Base-by-base conservation (phyloP, 768 basidiomycete genomes). In the Hemileccinum rubropunctum region DNA sequence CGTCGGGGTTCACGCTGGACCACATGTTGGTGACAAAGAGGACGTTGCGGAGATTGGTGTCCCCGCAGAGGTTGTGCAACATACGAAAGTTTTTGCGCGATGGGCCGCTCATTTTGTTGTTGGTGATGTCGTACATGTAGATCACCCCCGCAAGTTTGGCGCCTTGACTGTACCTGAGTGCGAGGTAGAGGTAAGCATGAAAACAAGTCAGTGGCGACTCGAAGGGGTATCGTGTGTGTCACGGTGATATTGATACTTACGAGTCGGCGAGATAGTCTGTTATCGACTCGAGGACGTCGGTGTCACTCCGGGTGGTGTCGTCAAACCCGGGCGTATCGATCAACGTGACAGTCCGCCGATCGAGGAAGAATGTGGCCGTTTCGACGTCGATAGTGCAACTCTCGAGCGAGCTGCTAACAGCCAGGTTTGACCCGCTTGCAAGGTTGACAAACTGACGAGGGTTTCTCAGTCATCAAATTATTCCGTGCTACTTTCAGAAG, bases 321-420 rank as follows among this genome's bases (percentile, higher is more conserved):
- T 81, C 81, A 48, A 82, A 83, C 6, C 82, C 82, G 0, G 82
- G 81, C 0, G 82, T 83, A 54, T 83, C 82, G 40, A 84, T 73
- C 15, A 84, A 59, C 0, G 66, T 73, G 32, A 82, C 68, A 14
- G 47, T 58, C 10, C 62, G 63, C 3, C 73, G 76, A 35, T 76
- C 73, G 11, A 80, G 58, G 21, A 64, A 53, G 56, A 82, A 79
- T 0, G 75, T 64, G 9, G 68, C 52, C 0, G 76, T 65, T 35
- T 54, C 53, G 12, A 64, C 61, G 13, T 63, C 54, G 40, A 54
- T n/a, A 27, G 60, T 61, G 34, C 60, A 61, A 20, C 60, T 63
- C 38, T 60, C 61, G 12, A 61, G 61, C 13, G 60, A 63, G 21
- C 63, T 47, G 13, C 61, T 63, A 45, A 63, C 61, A 17, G 45